Percentiles rank a stretch among this genome's conserved stretches.
These are phyloP conservation scores for Fusarium tupiense DNA, from an alignment of 2,329 filamentous ascomycete species.

Conservation along the genomic window DNA sequence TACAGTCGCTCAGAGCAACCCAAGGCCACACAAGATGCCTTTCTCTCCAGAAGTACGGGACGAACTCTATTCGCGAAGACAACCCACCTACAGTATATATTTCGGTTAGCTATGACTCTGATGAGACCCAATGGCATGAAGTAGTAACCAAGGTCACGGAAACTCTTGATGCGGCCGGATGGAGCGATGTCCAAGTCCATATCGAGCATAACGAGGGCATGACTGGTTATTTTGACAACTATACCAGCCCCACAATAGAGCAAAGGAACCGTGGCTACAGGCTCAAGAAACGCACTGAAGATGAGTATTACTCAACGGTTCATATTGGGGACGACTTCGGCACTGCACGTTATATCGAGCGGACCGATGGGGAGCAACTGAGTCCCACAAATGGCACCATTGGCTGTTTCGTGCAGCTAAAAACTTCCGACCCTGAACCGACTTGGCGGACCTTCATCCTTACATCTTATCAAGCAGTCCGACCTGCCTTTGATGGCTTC, in stretches of 20 bases:
- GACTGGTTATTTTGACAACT: neutral
- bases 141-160: neutral
- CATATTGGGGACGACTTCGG: neutral
- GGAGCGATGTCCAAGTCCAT: neutral
- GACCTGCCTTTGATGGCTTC: neutral
- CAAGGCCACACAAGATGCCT: neutral
- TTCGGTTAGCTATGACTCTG: neutral
- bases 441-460: neutral
- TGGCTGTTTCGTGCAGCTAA: neutral
- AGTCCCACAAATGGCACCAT: neutral
- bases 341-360: neutral
- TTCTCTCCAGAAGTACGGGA: neutral
- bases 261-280: neutral
- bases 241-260: neutral
- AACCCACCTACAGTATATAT: neutral
- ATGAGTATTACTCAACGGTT: neutral
- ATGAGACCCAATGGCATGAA: neutral
- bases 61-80: fast-evolving
- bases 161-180: neutral
- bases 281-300: neutral
- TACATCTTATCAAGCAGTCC: neutral
- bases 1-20: neutral
- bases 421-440: fast-evolving
- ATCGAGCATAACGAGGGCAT: neutral
- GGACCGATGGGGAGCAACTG: neutral